Percentiles rank a stretch among this genome's conserved stretches.
Conservation (phyloP, 257 asterid genomes). For the Solanum sparsipilum region DNA sequence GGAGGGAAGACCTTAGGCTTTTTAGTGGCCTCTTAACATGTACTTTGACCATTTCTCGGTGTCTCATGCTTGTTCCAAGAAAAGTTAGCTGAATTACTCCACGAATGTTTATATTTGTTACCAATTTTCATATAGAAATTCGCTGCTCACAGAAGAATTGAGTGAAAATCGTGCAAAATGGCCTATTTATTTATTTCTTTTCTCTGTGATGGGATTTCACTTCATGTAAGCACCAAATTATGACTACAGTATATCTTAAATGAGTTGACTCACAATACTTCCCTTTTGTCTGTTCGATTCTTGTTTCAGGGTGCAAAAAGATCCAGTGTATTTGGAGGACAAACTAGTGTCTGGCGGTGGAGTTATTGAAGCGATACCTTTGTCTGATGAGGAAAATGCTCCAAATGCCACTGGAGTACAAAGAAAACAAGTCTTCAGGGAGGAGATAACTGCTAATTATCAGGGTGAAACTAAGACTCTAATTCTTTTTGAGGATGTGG, state of each 20-base stretch:
- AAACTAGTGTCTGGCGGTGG: constrained; percentile 26
- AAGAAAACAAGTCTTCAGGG: constrained; percentile 15
- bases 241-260: background rate
- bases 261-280: background rate
- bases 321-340: constrained; percentile 10
- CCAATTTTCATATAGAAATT: background rate
- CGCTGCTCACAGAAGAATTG: background rate
- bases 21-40: background rate
- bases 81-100: background rate
- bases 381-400: constrained; percentile 39
- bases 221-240: background rate
- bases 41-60: background rate
- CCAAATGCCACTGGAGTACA: constrained; percentile 21
- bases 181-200: background rate
- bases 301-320: constrained; percentile 52
- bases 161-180: background rate
- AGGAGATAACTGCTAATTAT: constrained; percentile 14
- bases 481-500: constrained; percentile 96
- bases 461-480: constrained; percentile 48
- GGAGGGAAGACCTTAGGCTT: background rate
- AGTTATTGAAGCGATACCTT: constrained; percentile 29
- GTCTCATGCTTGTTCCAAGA: background rate
- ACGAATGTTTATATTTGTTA: background rate
- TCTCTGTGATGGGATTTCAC: background rate
- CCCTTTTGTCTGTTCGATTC: background rate